phyloP scores from a whole-genome alignment of 495 filamentous ascomycete genomes.

The Pseudoneurospora amorphoporcata region DNA sequence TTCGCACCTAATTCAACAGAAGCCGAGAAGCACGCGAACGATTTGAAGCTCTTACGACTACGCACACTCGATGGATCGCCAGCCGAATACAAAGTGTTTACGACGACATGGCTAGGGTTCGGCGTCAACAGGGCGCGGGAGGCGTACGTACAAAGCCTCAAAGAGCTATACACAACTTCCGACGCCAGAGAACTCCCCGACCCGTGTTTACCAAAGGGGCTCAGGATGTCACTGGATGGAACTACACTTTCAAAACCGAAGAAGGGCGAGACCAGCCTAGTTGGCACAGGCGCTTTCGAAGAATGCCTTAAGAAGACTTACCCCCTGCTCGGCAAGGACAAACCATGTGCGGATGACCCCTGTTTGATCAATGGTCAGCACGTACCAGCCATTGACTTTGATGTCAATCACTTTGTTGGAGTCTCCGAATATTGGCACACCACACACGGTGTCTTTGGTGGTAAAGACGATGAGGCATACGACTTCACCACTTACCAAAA shows the following conservation, averaged over 20 bases:
- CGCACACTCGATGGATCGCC: conserved; percentile 67
- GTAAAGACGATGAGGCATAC: conserved; percentile 72
- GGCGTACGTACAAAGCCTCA: conserved; percentile 64
- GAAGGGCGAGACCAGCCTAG: conserved; percentile 32
- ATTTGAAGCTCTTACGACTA: conserved; percentile 76
- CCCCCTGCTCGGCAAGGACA: conserved; percentile 83
- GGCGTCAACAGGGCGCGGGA: conserved; percentile 84
- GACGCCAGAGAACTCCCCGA: conserved; percentile 65
- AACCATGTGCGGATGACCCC: conserved; percentile 69
- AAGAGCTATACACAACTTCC: conserved; percentile 44
- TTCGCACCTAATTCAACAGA: conserved; percentile 94
- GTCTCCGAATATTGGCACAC: conserved; percentile 99
- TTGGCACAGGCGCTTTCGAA: conserved; percentile 78
- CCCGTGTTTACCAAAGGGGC: conserved; percentile 76
- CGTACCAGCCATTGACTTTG: conserved; percentile 92
- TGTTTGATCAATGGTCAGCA: conserved; percentile 85
- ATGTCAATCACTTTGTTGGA: conserved; percentile 95
- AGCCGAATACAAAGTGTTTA: conserved; percentile 80
- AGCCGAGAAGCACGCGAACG: conserved; percentile 77
- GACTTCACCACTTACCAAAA: conserved; percentile 87
- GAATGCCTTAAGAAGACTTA: conserved; percentile 76
- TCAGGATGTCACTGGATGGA: conserved; percentile 59
- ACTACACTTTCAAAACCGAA: conserved; percentile 25
- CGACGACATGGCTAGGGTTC: conserved; percentile 93
- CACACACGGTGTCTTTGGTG: conserved; percentile 87